These are phyloP conservation scores for Yueomyces sp. DNA, from an alignment of 1,139 yeast genomes.

Conservation along the genomic window DNA sequence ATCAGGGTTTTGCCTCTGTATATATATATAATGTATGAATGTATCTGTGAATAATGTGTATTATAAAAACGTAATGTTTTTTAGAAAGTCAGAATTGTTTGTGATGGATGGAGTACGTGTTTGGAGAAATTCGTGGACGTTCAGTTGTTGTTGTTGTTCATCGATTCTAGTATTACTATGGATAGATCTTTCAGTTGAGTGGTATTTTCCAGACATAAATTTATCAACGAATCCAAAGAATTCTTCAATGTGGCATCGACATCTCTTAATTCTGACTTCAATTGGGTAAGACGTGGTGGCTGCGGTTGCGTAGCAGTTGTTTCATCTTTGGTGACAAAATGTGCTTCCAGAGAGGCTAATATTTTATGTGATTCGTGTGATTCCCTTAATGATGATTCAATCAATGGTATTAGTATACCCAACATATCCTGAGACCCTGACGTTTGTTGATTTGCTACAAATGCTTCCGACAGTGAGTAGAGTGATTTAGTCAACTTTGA, in stretches of 20 bases:
- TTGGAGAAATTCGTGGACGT: too few relatives aligned
- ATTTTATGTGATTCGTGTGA: background rate
- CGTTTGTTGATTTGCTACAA: background rate
- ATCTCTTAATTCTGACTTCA: background rate
- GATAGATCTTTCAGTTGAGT: background rate
- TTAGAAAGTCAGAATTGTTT: too few relatives aligned
- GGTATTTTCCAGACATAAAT: slow-evolving; percentile 14
- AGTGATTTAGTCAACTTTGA: slow-evolving; percentile 13
- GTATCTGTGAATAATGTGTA: too few relatives aligned
- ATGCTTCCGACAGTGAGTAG: slow-evolving; percentile 8
- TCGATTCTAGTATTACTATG: too few relatives aligned
- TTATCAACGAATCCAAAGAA: slow-evolving; percentile 14
- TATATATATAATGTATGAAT: background rate
- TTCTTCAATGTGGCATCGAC: background rate
- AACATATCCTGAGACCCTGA: background rate
- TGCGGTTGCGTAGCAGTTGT: too few relatives aligned
- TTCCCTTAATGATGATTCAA: background rate
- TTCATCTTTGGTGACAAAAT: background rate
- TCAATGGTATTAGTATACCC: background rate
- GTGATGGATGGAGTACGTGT: too few relatives aligned
- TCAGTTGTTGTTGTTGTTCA: too few relatives aligned
- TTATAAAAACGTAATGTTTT: too few relatives aligned
- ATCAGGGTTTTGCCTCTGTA: background rate
- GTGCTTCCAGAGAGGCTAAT: background rate
- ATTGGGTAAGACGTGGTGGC: background rate